phyloP scores from a whole-genome alignment of 495 filamentous ascomycete species.

The Melanomma pulvis-pyrius region DNA sequence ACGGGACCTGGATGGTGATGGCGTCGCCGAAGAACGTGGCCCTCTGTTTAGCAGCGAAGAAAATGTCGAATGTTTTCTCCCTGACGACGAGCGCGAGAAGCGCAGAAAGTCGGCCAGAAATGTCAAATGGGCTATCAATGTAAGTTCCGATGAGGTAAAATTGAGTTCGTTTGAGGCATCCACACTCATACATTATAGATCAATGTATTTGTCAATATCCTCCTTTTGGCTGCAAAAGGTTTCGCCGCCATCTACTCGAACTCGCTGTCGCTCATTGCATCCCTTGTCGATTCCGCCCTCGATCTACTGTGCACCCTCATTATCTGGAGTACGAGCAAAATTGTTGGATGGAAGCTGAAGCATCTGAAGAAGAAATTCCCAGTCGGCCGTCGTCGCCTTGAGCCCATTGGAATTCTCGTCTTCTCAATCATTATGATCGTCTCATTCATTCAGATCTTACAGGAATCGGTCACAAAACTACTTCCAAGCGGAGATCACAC shows the following conservation, averaged over 20 bases:
- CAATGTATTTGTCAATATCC: constrained; percentile 54
- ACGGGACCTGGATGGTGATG: constrained; percentile 53
- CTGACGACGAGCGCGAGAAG: constrained; percentile 53
- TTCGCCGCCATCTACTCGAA: constrained; percentile 47
- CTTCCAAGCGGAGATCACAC: constrained; percentile 45
- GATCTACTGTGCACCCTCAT: constrained; percentile 56
- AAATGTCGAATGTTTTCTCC: constrained; percentile 51
- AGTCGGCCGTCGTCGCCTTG: constrained; percentile 51
- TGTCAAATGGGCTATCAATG: constrained; percentile 58
- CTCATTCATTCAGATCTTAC: constrained; percentile 53
- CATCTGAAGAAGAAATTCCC: constrained; percentile 50
- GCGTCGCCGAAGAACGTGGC: constrained; percentile 48
- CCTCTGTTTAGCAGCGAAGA: constrained; percentile 47
- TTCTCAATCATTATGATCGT: constrained; percentile 50
- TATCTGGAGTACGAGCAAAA: constrained; percentile 51
- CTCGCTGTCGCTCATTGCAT: constrained; percentile 55
- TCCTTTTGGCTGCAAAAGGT: constrained; percentile 50
- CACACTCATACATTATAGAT: constrained; percentile 26
- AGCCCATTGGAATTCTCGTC: constrained; percentile 49
- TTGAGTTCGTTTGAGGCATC: not conserved
- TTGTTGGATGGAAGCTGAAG: constrained; percentile 51
- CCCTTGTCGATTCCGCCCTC: constrained; percentile 52
- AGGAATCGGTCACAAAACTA: constrained; percentile 52
- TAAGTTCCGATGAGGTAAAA: constrained; percentile 11
- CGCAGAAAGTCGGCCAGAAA: constrained; percentile 45